Base-by-base conservation (phyloP, 23 red algal genomes). In the Agarophyton chilense region DNA sequence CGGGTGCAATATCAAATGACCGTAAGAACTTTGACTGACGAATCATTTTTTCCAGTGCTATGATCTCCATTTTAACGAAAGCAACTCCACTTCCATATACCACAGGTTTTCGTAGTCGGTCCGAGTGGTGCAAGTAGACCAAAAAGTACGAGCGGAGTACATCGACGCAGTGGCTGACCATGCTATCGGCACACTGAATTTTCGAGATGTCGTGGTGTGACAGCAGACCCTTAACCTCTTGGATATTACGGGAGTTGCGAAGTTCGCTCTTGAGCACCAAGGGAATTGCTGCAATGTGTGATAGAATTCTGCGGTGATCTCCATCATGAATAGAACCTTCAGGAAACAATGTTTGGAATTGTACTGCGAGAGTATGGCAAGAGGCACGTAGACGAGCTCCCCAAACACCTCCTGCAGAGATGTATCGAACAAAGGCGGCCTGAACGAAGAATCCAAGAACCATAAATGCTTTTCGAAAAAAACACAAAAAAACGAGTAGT, bases 371-470 rank as follows among this genome's bases (percentile, higher is more conserved):
- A 11, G 41, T 29, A 31, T 84, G 80, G 43, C 80, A 84, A 25
- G 38, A 67, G 17, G 80, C 54, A 33, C 80, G 31, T 2, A 84
- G 57, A 10, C 56, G 41, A 18, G 50, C 54, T 10, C 80, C 80
- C 80, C 80, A 84, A 10, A 84, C 39, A 18, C 33, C 21, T 33
- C 57, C 80, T 11, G 57, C 80, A 16, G 31, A 19, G 41, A 38
- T 19, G 56, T 84, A 84, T 10, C 80, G 35, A 9, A 19, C 61
- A 11, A 68, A 67, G 4, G 80, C 80, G 24, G 80, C 56, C 17
- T 52, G 80, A n/a, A 84, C 80, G 44, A 60, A 84, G 35, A 84
- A 84, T 10, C 80, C 80, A 2, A 84, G 80, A 26, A 84, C 41
- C 57, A 52, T 71, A 45, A 84, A 84, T n/a, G 80, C 76, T 78